A percentile compares a stretch with the other conserved stretches of the same genome.
Evolutionary conservation across 805 yeast genomes (phyloP).

Genomic region (Candida chilensis): DNA sequence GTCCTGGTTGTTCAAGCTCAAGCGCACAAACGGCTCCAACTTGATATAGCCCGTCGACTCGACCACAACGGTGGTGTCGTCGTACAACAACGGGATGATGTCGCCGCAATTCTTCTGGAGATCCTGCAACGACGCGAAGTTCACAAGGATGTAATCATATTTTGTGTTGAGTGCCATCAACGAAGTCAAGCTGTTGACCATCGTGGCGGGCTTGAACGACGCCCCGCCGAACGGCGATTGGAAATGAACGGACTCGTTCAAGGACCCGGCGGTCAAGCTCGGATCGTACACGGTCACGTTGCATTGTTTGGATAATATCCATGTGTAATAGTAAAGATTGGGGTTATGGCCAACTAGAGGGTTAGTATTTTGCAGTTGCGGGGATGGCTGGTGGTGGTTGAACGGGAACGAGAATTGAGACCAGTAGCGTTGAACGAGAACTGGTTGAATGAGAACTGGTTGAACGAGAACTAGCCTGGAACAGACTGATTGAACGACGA

Average conservation of each 20-base stretch:
- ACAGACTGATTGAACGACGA: too few species aligned
- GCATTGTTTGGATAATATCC: slow-evolving; percentile 27
- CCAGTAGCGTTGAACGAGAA: too few species aligned
- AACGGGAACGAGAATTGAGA: too few species aligned
- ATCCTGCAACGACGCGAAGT: slow-evolving; percentile 25
- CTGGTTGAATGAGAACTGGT: too few species aligned
- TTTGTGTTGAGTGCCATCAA: slow-evolving; percentile 3
- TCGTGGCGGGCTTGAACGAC: background rate
- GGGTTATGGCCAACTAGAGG: slow-evolving; percentile 29
- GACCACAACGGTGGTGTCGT: slow-evolving; percentile 43
- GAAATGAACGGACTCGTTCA: too few species aligned
- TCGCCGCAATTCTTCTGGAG: slow-evolving; percentile 20
- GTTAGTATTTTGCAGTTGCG: too few species aligned
- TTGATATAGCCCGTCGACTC: slow-evolving; percentile 70
- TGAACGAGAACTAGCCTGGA: too few species aligned
- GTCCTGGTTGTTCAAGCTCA: slow-evolving; percentile 24
- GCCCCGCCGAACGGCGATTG: too few species aligned
- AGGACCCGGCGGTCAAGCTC: too few species aligned
- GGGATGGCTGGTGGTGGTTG: too few species aligned
- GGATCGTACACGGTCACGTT: slow-evolving; percentile 5
- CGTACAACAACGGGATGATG: slow-evolving; percentile 14
- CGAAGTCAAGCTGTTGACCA: background rate
- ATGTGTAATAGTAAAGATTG: slow-evolving; percentile 28
- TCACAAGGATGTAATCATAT: slow-evolving; percentile 24
- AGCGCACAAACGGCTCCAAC: slow-evolving; percentile 57